A percentile compares a stretch with the other conserved stretches of the same genome.
These are phyloP conservation scores for Penicillium olsonii DNA, from an alignment of 2,329 filamentous ascomycete genomes.

Conservation along the genomic window DNA sequence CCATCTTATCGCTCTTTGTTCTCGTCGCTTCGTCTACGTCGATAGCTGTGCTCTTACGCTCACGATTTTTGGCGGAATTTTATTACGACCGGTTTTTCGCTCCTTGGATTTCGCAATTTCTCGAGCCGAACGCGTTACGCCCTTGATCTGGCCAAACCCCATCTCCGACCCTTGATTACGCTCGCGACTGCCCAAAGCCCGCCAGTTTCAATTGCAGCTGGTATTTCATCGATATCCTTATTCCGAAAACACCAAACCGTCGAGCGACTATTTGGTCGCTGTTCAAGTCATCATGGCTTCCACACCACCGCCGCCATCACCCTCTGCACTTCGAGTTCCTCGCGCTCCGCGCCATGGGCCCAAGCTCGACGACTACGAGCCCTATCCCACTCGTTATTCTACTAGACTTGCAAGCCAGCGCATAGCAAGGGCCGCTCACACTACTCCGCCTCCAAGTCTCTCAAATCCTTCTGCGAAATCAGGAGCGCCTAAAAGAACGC, in stretches of 20 bases:
- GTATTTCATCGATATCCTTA: neutral
- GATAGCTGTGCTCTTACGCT: neutral
- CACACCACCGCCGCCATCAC: slow-evolving; percentile 45
- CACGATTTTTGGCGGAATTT: neutral
- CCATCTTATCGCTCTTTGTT: slow-evolving; percentile 8
- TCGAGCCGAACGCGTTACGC: slow-evolving; percentile 2
- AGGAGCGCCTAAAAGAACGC: slow-evolving; percentile 19
- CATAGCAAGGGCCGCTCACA: slow-evolving; percentile 26
- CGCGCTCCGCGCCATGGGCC: slow-evolving; percentile 49
- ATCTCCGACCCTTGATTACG: no score
- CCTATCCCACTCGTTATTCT: slow-evolving; percentile 43
- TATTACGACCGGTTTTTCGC: neutral
- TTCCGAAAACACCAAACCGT: neutral
- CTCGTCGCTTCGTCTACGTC: slow-evolving; percentile 7
- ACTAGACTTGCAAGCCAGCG: slow-evolving; percentile 41
- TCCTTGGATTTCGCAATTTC: neutral
- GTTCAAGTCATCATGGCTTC: slow-evolving; percentile 40
- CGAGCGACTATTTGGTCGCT: neutral
- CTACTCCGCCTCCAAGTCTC: slow-evolving; percentile 35
- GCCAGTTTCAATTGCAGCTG: neutral
- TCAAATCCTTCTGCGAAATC: slow-evolving; percentile 19
- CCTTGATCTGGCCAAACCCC: slow-evolving; percentile 20
- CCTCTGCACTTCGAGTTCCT: slow-evolving; percentile 42
- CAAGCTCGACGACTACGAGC: slow-evolving; percentile 45
- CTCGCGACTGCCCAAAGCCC: no score